Evolutionary conservation across 129 eudicot genomes (phyloP), one percentile per base, ranked within the genome.

Genomic region (Mikania micrantha): DNA sequence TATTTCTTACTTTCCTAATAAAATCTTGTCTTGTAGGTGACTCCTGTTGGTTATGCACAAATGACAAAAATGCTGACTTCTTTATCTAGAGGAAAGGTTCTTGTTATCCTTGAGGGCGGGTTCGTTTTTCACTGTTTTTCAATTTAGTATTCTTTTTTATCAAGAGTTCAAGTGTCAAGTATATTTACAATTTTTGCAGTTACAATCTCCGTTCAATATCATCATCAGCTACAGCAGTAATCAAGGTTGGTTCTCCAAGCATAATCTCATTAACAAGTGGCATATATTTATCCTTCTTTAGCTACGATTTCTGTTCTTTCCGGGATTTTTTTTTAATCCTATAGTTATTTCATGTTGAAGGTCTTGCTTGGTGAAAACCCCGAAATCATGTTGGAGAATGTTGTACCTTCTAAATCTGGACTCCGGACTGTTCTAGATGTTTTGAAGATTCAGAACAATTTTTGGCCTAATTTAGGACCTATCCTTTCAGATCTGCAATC

Each of bases 81-180:
- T 56, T 77, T 89, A 22, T 79, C 92, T 34, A 77, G 80, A 73
- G 99, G 99, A 77, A 93, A 93, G 83, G 54, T 93, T 77, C 96
- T 93, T 68, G 93, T 89, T 42, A 86, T 93, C 44, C 96, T 93
- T 10, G 99, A 93, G 86, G 99, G 99, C 85, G 99, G 99, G 96
- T 93, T 56, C 34, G 99, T 86, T 52, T 12, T 70, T 69, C 40
- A 44, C 66, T 11, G 21, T 77, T 12, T 29, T 61, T 49, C 70
- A 50, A 27, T 52, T 60, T 65, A 8, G 1, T 67, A 16, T 20
- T 27, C 56, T 39, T 19, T 56, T 45, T 22, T 11, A 36, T 2
- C 34, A 22, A 15, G 21, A 45, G 3, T 32, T 45, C 20, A 28
- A 53, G 9, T 22, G 47, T 41, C 47, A 41, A 15, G 17, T 12